Evolutionary conservation across 495 filamentous ascomycete genomes (phyloP).

Genomic region (Aspergillus heteromorphus): DNA sequence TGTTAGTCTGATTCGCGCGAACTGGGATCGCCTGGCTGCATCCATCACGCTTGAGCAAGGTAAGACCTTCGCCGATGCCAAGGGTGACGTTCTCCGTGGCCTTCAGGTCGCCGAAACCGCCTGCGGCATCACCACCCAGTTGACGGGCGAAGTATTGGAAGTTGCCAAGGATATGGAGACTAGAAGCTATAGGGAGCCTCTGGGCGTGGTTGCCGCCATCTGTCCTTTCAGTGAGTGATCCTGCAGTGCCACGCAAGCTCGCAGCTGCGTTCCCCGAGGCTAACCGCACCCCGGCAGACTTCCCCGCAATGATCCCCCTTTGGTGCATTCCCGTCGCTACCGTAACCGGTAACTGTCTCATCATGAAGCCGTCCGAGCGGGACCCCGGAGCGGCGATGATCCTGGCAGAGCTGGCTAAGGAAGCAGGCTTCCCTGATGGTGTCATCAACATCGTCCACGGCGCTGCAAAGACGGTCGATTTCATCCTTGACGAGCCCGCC

Average conservation of each 20-base stretch:
- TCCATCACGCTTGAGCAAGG: conserved; percentile 97
- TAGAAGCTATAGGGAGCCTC: conserved; percentile 80
- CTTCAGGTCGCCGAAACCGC: conserved; percentile 96
- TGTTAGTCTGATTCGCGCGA: conserved; percentile 77
- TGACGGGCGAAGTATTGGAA: conserved; percentile 92
- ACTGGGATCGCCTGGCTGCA: conserved; percentile 94
- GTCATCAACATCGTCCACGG: conserved; percentile 96
- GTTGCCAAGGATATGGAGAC: conserved; percentile 99
- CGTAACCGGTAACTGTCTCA: conserved; percentile 86
- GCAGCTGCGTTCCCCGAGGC: neutral
- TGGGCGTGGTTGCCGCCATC: conserved; percentile 93
- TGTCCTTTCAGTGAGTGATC: conserved; percentile 90
- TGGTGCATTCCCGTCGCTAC: conserved; percentile 97
- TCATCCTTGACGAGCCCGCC: conserved; percentile 90
- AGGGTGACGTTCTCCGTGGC: conserved; percentile 89
- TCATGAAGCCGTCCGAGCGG: conserved; percentile 96
- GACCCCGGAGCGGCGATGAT: conserved; percentile 99
- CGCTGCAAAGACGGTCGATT: conserved; percentile 85
- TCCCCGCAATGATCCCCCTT: conserved; percentile 98
- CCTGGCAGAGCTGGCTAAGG: conserved; percentile 80
- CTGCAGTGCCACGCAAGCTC: neutral
- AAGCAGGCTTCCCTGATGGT: conserved; percentile 90
- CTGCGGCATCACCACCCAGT: conserved; percentile 87
- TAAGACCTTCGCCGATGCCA: conserved; percentile 95
- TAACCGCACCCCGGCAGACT: conserved; percentile 43